Evolutionary conservation across 2,329 filamentous ascomycete species (phyloP), one percentile per base, ranked within the genome.

Genomic region (Talaromyces piceae): DNA sequence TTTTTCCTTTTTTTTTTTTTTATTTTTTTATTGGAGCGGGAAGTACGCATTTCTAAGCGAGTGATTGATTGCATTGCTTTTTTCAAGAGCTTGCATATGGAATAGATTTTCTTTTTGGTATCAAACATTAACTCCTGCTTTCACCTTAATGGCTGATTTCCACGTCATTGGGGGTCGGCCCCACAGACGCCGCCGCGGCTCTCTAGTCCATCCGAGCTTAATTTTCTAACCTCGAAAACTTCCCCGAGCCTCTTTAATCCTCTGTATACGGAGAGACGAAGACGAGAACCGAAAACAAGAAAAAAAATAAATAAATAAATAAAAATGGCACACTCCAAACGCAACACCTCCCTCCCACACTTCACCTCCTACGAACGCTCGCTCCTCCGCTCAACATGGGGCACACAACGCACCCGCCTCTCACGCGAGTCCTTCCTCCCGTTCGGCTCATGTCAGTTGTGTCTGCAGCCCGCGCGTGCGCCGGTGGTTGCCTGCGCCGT

Each of bases 351-450:
- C 41, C 83, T 91, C 41, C 84, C 90, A 39, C 90, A 96, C 70
- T 97, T 97, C 76, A 97, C 93, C 28, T 84, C 89, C 22, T 83
- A 96, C 72, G 93, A 97, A 73, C 85, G 93, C 58, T 80, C 81
- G 47, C 80, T 91, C 46, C 86, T 95, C 54, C 88, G 90, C 63
- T 80, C 81, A 16, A 82, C 83, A 59, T 97, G 93, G 90, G 83
- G 85, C 59, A 82, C 85, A 7, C 87, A 85, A 58, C 83, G 86
- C 47, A 89, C 90, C n/a, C 87, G 89, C 48, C 82, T 97, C 28
- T 84, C 81, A 20, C 86, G 91, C 63, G 93, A 97, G 65, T 93
- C 88, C 51, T 97, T 95, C 69, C 82, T 97, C 9, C 85, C 89
- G 4, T 95, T 97, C 67, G 88, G 86, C 49, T 89, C 86, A 20